Percentiles rank a stretch among this genome's conserved stretches.
These are phyloP conservation scores for Candida albicans DNA, from an alignment of 1,139 yeast species.

Conservation along the genomic window DNA sequence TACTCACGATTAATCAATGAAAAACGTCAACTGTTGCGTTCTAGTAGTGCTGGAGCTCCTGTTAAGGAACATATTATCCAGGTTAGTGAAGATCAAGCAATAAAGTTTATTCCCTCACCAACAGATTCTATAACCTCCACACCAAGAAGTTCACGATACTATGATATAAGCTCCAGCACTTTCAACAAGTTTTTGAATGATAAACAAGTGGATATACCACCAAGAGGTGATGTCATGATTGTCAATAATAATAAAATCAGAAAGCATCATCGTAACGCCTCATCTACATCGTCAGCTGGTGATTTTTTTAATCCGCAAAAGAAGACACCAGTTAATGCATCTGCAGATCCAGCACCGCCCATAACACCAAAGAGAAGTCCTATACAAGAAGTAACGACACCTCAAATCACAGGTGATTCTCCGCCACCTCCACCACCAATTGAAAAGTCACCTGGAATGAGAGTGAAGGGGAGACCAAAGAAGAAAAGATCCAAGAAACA, in stretches of 20 bases:
- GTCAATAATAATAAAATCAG: constrained; percentile 21
- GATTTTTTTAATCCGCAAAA: constrained; percentile 5
- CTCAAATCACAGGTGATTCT: constrained; percentile 1
- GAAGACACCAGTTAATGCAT: constrained; percentile 1
- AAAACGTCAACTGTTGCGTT: constrained; percentile 4
- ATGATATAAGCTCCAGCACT: constrained; percentile 12
- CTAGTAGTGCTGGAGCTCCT: background rate
- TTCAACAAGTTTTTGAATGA: constrained; percentile 29
- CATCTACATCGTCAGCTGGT: constrained; percentile 8
- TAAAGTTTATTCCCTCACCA: constrained; percentile 8
- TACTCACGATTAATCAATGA: constrained; percentile 1
- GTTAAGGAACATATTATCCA: constrained; percentile 2
- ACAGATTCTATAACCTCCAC: constrained; percentile 5
- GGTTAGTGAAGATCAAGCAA: constrained; percentile 7
- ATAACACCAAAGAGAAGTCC: constrained; percentile 7
- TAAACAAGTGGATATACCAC: constrained; percentile 34
- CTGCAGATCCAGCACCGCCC: constrained; percentile 1
- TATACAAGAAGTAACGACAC: constrained; percentile 3
- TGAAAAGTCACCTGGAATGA: constrained; percentile 16
- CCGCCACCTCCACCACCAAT: constrained; percentile 17
- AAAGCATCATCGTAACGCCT: constrained; percentile 20
- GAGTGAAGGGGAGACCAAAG: constrained; percentile 13
- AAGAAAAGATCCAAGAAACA: constrained; percentile 6
- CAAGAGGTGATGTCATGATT: constrained; percentile 35
- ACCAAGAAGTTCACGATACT: constrained; percentile 11